Conservation (phyloP, 2,329 filamentous ascomycete species). For the Kalmusia sp. region DNA sequence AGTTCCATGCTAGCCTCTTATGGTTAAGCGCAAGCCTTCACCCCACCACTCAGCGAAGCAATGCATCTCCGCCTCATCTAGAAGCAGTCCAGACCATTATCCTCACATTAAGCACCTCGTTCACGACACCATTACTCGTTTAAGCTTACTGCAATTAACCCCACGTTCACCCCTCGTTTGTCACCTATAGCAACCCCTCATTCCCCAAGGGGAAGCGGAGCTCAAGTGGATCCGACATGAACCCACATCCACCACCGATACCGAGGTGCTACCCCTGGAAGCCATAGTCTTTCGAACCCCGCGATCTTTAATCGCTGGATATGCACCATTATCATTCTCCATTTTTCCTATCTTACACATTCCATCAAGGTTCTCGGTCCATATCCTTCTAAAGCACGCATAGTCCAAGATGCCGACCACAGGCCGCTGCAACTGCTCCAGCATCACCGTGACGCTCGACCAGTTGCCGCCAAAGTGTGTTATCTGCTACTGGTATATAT, state of each 20-base stretch:
- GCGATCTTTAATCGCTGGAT: not conserved
- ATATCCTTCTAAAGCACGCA: not conserved
- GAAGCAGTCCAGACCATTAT: no score
- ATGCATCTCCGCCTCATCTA: no score
- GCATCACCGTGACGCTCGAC: conserved; percentile 34
- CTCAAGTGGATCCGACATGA: not conserved
- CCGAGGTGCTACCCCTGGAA: no score
- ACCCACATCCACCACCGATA: no score
- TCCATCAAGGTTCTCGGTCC: not conserved
- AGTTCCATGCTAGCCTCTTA: no score
- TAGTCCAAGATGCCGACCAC: conserved; percentile 23
- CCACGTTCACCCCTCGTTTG: no score
- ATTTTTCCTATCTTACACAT: not conserved
- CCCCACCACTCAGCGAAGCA: no score
- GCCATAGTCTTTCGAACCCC: not conserved
- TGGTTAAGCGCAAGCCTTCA: no score
- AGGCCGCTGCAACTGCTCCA: conserved; percentile 41
- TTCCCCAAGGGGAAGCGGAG: not conserved
- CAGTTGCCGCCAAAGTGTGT: conserved; percentile 26
- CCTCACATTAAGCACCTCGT: no score
- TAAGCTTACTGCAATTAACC: no score
- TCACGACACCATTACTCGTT: no score
- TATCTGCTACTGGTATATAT: conserved; percentile 39
- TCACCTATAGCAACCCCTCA: no score
- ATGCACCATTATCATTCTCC: not conserved